These are phyloP conservation scores for Alternaria tenuissima DNA, from an alignment of 2,329 filamentous ascomycete genomes.

Conservation along the genomic window DNA sequence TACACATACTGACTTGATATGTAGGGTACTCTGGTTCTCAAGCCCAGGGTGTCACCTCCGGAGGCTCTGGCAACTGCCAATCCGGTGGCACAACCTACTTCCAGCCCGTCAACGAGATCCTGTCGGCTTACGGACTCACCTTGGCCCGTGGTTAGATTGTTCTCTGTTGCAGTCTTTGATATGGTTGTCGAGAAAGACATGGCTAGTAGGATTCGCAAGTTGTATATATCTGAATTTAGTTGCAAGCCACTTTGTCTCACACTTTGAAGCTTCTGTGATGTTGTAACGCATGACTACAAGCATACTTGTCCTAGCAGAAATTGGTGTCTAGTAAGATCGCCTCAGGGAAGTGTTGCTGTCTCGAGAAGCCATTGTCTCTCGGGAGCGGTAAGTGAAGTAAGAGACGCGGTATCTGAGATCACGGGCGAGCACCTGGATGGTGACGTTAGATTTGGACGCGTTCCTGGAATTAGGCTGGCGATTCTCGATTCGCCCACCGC, in stretches of 20 bases:
- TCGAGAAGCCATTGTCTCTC: not conserved
- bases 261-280: not conserved
- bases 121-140: slow-evolving; percentile 50
- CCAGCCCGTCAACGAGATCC: slow-evolving; percentile 55
- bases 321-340: not conserved
- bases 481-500: not conserved
- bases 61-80: slow-evolving; percentile 53
- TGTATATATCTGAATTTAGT: slow-evolving; percentile 4
- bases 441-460: not conserved
- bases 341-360: not conserved
- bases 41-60: slow-evolving; percentile 56
- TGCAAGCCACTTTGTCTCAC: not conserved
- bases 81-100: slow-evolving; percentile 52
- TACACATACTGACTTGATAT: not conserved
- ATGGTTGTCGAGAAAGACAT: not conserved
- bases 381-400: not conserved
- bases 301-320: not conserved
- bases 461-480: not conserved
- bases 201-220: not conserved
- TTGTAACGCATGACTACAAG: not conserved
- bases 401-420: not conserved
- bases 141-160: slow-evolving; percentile 30
- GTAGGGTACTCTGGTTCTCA: slow-evolving; percentile 49
- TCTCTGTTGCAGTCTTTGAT: not conserved
- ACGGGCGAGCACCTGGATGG: not conserved